Base-by-base conservation (phyloP, 2,329 filamentous ascomycete species). In the Lizonia empirigonia region DNA sequence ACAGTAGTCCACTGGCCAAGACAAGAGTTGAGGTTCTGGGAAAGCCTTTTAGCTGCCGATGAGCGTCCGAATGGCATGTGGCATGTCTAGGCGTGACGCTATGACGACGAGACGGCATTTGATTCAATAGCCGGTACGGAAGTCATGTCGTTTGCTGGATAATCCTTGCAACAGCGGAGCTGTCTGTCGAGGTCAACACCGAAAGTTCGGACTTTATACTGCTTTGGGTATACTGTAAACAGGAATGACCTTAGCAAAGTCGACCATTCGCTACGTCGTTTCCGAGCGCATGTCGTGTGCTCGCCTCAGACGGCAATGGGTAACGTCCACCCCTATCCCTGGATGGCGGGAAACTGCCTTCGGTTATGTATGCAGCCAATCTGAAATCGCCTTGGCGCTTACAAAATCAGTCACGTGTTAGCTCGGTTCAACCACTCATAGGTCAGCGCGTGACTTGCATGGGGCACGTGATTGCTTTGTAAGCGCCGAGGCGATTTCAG, bases 11-110 rank as follows among this genome's bases (percentile, higher is more conserved):
- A 39, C 37, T 40, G 39, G 42, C 50, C 37, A 37, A 36, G 32
- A 22, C 36, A 27, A 34, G 22, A 37, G 1, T 29, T 49, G 39
- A 44, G 44, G 34, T 42, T 48, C 42, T 52, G 26, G 20, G 42
- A 34, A 55, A 45, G 42, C 53, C 38, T 42, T 56, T 47, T 47
- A 52, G 42, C 44, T 44, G 38, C 50, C 50, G 50, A 48, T 32
- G 40, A 46, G 36, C n/a, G 20, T 44, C 44, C 35, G 36, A 24
- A 44, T 40, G 20, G 44, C 38, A 45, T 23, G 36, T 40, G 20
- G 44, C 38, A 45, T 23, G 36, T 15, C 27, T 46, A 44, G 34
- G 44, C 44, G 29, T 29, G 18, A n/a, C 44, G 49, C 53, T 41
- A 41, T 44, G 48, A 52, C 44, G 49, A 35, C 27, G 24, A 16